phyloP scores from a whole-genome alignment of 192 early-diverging fungal genomes.

The Funneliformis mosseae region DNA sequence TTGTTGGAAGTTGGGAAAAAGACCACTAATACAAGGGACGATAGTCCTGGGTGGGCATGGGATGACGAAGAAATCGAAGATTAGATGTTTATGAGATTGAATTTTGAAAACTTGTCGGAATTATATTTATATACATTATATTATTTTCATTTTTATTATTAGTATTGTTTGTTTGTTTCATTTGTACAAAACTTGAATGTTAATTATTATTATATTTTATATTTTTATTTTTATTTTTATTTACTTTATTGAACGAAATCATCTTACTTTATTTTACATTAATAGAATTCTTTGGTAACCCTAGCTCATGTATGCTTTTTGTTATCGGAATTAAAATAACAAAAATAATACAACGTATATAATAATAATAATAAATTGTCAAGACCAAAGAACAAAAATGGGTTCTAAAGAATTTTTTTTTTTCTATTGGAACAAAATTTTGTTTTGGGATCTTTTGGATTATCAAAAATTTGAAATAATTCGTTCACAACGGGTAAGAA shows the following conservation, averaged over 20 bases:
- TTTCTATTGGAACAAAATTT: not conserved
- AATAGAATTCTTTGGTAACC: slow-evolving; percentile 1
- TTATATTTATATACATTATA: not conserved
- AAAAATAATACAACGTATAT: not conserved
- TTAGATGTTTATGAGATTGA: not conserved
- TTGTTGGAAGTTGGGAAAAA: not conserved
- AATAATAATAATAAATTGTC: not conserved
- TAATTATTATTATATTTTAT: not conserved
- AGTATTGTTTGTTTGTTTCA: not conserved
- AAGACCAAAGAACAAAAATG: not conserved
- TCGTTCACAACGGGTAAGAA: no score
- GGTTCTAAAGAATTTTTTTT: not conserved
- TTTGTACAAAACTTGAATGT: not conserved
- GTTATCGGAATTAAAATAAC: not conserved
- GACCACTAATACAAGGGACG: not conserved
- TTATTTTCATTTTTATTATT: not conserved
- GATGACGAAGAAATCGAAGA: slow-evolving; percentile 28
- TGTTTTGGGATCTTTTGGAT: no score
- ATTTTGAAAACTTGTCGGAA: no score
- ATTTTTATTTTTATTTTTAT: not conserved
- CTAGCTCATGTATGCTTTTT: not conserved
- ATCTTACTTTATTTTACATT: not conserved
- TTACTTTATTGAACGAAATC: not conserved
- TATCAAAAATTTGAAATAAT: no score
- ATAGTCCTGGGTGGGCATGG: slow-evolving; percentile 31